Conservation (phyloP, 2,329 filamentous ascomycete species). For the Cryoendolithus antarcticus region DNA sequence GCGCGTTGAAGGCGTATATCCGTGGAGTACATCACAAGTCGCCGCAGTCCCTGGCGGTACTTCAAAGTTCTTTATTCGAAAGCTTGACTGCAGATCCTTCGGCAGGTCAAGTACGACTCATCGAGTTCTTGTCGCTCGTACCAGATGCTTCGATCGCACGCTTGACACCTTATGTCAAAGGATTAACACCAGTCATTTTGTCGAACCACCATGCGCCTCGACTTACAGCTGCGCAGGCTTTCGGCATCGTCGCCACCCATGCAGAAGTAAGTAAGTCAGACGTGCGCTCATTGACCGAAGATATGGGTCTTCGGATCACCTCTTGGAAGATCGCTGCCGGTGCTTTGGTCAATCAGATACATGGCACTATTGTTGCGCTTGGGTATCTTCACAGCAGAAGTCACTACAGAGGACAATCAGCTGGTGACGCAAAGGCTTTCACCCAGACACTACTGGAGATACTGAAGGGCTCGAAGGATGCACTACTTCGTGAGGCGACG, state of each 20-base stretch:
- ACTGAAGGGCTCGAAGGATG: conserved; percentile 42
- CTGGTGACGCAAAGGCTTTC: conserved; percentile 21
- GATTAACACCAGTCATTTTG: conserved; percentile 48
- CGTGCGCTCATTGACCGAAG: conserved; percentile 29
- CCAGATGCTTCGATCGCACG: conserved; percentile 40
- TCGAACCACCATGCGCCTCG: conserved; percentile 63
- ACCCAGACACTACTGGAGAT: conserved; percentile 38
- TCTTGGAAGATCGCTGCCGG: conserved; percentile 50
- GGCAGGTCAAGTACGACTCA: conserved; percentile 19
- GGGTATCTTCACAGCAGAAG: conserved; percentile 46
- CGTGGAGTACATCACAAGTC: conserved; percentile 19
- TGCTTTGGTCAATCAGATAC: conserved; percentile 44
- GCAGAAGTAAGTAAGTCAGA: conserved; percentile 26
- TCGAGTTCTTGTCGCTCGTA: conserved; percentile 43
- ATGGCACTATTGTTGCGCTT: conserved; percentile 48
- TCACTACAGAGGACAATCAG: conserved; percentile 1
- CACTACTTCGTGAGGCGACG: conserved; percentile 44
- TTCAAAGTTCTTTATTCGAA: conserved; percentile 34
- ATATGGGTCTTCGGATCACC: conserved; percentile 35
- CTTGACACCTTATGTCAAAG: conserved; percentile 37
- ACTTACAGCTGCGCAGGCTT: conserved; percentile 52
- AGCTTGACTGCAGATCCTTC: conserved; percentile 22
- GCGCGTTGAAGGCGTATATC: conserved; percentile 46
- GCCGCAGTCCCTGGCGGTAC: conserved; percentile 27
- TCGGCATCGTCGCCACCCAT: conserved; percentile 68